Base-by-base conservation (phyloP, 2,329 filamentous ascomycete species). In the Calonectria honghensis region DNA sequence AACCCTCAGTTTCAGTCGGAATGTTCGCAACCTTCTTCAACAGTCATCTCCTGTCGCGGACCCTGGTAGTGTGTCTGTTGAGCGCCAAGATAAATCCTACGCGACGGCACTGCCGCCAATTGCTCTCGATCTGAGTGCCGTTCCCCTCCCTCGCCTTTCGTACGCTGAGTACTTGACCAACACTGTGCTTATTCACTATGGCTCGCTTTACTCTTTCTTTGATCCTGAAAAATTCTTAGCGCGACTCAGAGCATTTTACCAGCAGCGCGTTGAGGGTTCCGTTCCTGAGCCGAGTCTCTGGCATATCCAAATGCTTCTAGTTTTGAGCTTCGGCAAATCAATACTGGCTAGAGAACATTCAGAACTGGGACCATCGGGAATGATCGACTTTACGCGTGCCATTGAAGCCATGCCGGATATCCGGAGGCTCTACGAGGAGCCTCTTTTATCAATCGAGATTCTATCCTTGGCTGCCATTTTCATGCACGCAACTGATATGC, bases 221-320 rank as follows among this genome's bases (percentile, higher is more conserved):
- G 77, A 78, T 13, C 37, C 68, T 4, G 59, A 64, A n/a, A 6
- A 18, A 0, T 78, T 78, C 51, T 48, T 78, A 10, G 20, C 35
- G 1, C 69, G 52, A 24, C 13, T 78, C 11, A 69, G 77, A 7
- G 54, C 4, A 5, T 78, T 78, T 16, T 78, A 78, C 3, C 69
- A 71, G 7, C 59, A 68, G 6, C 77, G 75, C 2, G 31, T 31
- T 1, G 54, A 31, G 31, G 67, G 50, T 2, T 27, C n/a, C 3
- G 27, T 45, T 14, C 32, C 39, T 9, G 50, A 66, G 6, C 70
- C 68, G 18, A 77, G 37, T 6, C 71, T 78, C 3, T 78, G 77
- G 76, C 76, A 78, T 41, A 63, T 78, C 14, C 75, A 78, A 18
- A 78, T 78, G 77, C 71, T 78, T 3, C 69, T 78, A 9, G 70